Evolutionary conservation across 1,139 yeast species (phyloP).

Genomic region (Suhomyces kunorum): DNA sequence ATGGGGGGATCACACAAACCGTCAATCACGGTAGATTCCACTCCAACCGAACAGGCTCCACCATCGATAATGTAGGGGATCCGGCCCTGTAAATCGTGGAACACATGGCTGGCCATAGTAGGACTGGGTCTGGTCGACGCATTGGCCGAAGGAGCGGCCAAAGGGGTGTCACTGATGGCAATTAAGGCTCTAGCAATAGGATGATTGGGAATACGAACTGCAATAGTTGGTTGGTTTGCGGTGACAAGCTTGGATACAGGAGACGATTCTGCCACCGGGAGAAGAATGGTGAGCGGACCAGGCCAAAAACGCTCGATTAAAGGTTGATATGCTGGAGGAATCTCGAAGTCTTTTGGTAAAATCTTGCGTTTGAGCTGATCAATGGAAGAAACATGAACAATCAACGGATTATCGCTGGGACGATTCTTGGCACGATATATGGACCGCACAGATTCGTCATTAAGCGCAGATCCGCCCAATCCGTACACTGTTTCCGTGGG

Average conservation of each 20-base stretch:
- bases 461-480: constrained; percentile 82
- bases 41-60: constrained; percentile 86
- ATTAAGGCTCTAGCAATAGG: constrained; percentile 91
- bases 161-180: constrained; percentile 80
- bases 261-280: constrained; percentile 59
- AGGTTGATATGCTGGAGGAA: constrained; percentile 67
- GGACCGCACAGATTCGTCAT: constrained; percentile 68
- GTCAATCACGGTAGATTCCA: constrained; percentile 91
- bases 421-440: constrained; percentile 88
- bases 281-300: constrained; percentile 85
- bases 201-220: constrained; percentile 84
- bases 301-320: constrained; percentile 84
- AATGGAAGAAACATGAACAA: constrained; percentile 80
- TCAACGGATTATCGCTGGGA: constrained; percentile 93
- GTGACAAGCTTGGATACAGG: constrained; percentile 76
- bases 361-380: constrained; percentile 65
- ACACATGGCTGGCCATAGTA: constrained; percentile 83
- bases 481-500: constrained; percentile 99
- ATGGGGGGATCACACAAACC: constrained; percentile 85
- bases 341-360: constrained; percentile 45
- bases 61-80: constrained; percentile 92
- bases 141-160: constrained; percentile 98
- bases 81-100: constrained; percentile 70
- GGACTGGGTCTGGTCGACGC: constrained; percentile 96
- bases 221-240: constrained; percentile 85